Evolutionary conservation across 2,329 filamentous ascomycete genomes (phyloP).

Genomic region (Aspergillus neoniger): DNA sequence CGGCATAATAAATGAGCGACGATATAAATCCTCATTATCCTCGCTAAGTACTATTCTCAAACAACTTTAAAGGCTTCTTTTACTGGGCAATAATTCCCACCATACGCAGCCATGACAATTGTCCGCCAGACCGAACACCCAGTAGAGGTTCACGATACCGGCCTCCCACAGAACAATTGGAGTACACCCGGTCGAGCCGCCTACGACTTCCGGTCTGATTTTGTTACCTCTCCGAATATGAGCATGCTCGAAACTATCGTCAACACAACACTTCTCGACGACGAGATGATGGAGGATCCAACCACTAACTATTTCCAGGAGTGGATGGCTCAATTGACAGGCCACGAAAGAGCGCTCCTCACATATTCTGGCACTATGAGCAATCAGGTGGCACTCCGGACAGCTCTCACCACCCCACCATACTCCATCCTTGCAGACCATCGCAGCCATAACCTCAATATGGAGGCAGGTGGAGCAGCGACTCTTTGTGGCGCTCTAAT

Average conservation of each 20-base stretch:
- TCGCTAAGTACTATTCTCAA: too few relatives aligned
- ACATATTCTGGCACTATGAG: slow-evolving; percentile 28
- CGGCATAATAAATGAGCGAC: too few relatives aligned
- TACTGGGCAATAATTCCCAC: too few relatives aligned
- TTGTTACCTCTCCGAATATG: slow-evolving; percentile 14
- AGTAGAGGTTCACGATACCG: too few relatives aligned
- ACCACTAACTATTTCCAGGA: slow-evolving; percentile 20
- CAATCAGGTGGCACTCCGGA: slow-evolving; percentile 23
- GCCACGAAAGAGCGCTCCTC: slow-evolving; percentile 21
- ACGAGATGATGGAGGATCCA: slow-evolving; percentile 22
- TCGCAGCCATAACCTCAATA: slow-evolving; percentile 18
- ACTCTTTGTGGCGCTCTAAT: slow-evolving; percentile 15
- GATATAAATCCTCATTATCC: too few relatives aligned
- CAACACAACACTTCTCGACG: slow-evolving; percentile 21
- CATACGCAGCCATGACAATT: too few relatives aligned
- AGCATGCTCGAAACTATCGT: slow-evolving; percentile 25
- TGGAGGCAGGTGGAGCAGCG: slow-evolving; percentile 20
- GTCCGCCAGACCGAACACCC: too few relatives aligned
- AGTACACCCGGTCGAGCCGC: background rate
- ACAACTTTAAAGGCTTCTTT: too few relatives aligned
- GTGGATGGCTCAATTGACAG: slow-evolving; percentile 19
- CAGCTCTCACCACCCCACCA: slow-evolving; percentile 16
- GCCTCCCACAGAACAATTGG: background rate
- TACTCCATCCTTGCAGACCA: slow-evolving; percentile 21
- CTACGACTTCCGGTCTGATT: slow-evolving; percentile 2